A percentile compares a stretch with the other conserved stretches of the same genome.
Evolutionary conservation across 805 yeast genomes (phyloP).

Genomic region (Nakazawaea siamensis): DNA sequence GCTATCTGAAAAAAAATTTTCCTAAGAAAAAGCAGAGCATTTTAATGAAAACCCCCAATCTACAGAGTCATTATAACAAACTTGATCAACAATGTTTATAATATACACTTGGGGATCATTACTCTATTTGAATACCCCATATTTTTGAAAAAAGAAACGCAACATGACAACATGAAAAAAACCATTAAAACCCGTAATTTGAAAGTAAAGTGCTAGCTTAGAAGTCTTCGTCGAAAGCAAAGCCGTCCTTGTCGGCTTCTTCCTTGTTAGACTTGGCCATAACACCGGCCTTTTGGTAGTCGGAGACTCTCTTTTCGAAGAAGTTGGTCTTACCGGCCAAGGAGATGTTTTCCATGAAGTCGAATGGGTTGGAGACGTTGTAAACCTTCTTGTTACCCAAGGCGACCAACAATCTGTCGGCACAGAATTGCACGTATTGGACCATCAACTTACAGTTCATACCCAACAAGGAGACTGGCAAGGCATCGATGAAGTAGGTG

Average conservation of each 20-base stretch:
- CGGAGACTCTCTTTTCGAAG: conserved; percentile 98
- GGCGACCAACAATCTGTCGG: conserved; percentile 88
- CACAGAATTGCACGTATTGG: conserved; percentile 96
- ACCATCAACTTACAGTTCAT: conserved; percentile 93
- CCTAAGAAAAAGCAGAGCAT: too few relatives aligned
- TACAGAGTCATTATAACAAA: too few relatives aligned
- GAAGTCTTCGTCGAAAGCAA: conserved; percentile 91
- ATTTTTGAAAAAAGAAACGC: too few relatives aligned
- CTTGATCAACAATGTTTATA: too few relatives aligned
- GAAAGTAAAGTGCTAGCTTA: too few relatives aligned
- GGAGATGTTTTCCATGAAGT: conserved; percentile 98
- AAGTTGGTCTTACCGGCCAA: conserved; percentile 98
- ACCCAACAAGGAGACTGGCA: conserved; percentile 88
- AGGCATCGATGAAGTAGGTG: conserved; percentile 90
- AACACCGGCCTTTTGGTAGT: conserved; percentile 98
- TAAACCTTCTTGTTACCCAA: conserved; percentile 85
- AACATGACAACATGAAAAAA: neutral
- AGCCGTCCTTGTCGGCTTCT: conserved; percentile 39
- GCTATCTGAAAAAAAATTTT: too few relatives aligned
- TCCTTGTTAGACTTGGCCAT: conserved; percentile 67
- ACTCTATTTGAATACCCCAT: too few relatives aligned
- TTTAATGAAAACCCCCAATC: too few relatives aligned
- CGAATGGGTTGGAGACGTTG: conserved; percentile 91
- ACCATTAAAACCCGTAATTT: neutral
- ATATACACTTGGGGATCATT: neutral